Evolutionary conservation across 116 monocot genomes (phyloP), one percentile per base, ranked within the genome.

Genomic region (Trichopus zeylanicus): DNA sequence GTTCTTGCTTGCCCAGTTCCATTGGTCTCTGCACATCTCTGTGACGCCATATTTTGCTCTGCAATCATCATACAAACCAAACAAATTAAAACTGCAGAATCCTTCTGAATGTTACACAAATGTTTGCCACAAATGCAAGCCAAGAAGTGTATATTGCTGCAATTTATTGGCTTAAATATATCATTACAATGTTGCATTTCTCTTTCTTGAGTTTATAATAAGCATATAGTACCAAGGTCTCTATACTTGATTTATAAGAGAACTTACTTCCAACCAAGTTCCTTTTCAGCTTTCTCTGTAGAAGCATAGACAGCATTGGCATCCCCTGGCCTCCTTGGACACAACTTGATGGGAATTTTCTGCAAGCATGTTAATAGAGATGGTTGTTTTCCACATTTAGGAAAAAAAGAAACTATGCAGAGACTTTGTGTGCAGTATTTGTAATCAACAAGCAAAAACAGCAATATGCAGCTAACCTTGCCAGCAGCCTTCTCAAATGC

Each of bases 401-500:
- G n/a, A n/a, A n/a, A n/a, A n/a, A n/a, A n/a, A n/a, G n/a, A n/a
- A n/a, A n/a, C n/a, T n/a, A 53, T 12, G 0, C 10, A 53, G 25
- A 37, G 20, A 42, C 33, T 8, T 5, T 0, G 16, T 37, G 5
- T 22, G 2, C 3, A 49, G 24, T 49, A 0, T 22, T 21, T 42
- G 42, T 42, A 42, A 16, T n/a, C n/a, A 42, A 9, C n/a, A n/a
- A 1, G 16, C 18, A 42, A 42, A 42, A 16, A 42, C 18, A 42
- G n/a, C 7, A 13, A 16, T 0, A 12, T 42, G 6, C 3, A 42
- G 29, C 53, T 31, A 19, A 86, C 87, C 80, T 86, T 86, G 53
- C 80, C 86, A 39, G 91, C 64, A 24, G 86, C 91, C 59, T 91
- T 76, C 67, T 91, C 86, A 47, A 91, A 91, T 66, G 91, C 91